Conservation (phyloP, 2,329 filamentous ascomycete species). For the Botryotinia globosa region DNA sequence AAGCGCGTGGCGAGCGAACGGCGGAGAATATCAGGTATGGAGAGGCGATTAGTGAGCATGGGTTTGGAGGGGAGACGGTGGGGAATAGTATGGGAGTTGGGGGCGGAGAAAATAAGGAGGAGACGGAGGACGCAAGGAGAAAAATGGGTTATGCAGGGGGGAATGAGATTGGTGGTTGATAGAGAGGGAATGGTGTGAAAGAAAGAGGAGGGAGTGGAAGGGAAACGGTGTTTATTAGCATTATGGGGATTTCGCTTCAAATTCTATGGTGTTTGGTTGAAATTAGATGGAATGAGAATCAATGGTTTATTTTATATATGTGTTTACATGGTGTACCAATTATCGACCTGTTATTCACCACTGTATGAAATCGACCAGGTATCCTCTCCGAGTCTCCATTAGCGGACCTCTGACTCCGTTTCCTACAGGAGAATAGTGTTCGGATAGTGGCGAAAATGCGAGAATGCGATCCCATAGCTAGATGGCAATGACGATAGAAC, state of each 20-base stretch:
- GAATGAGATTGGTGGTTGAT: constrained; percentile 53
- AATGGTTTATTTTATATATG: neutral
- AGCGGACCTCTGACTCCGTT: neutral
- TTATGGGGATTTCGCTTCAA: neutral
- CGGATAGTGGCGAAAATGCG: no score
- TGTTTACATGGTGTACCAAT: neutral
- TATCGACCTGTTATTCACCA: neutral
- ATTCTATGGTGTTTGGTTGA: neutral
- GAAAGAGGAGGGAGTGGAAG: neutral
- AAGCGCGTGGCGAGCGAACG: constrained; percentile 44
- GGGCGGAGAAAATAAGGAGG: constrained; percentile 42
- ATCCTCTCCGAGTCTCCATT: neutral
- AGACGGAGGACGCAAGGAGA: constrained; percentile 42
- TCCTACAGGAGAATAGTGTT: neutral
- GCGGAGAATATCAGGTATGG: constrained; percentile 55
- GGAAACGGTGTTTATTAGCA: neutral
- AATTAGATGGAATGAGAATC: no score
- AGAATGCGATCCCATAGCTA: neutral
- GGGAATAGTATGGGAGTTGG: constrained; percentile 30
- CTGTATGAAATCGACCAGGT: neutral
- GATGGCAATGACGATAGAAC: neutral
- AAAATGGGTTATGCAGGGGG: constrained; percentile 54
- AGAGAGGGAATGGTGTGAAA: neutral
- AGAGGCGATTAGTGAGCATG: constrained; percentile 54
- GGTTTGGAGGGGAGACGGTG: constrained; percentile 52